These are phyloP conservation scores for Phialemoniopsis sp. DNA, from an alignment of 2,329 filamentous ascomycete genomes.

Conservation along the genomic window DNA sequence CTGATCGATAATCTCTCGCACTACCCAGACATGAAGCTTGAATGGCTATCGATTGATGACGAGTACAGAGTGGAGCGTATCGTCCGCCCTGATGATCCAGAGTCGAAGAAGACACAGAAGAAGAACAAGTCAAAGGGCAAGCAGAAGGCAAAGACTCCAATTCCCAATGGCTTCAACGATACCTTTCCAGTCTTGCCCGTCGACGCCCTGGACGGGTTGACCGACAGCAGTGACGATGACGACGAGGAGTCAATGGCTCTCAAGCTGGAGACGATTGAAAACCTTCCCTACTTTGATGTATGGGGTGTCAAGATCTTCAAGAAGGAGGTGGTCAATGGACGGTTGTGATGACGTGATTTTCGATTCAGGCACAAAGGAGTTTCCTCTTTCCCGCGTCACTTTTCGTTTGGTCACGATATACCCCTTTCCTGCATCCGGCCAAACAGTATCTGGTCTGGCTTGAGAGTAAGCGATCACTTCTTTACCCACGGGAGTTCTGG, in stretches of 20 bases:
- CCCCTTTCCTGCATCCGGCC: no score
- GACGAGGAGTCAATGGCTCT: slow-evolving; percentile 15
- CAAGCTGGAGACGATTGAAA: slow-evolving; percentile 33
- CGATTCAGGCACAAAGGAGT: not conserved
- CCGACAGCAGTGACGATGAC: slow-evolving; percentile 26
- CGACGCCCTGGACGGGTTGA: slow-evolving; percentile 12
- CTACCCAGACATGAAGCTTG: slow-evolving; percentile 48
- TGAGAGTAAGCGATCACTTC: no score
- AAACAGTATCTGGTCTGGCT: no score
- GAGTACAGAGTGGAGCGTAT: slow-evolving; percentile 44
- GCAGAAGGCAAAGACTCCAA: slow-evolving; percentile 22
- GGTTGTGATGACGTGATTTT: slow-evolving; percentile 24
- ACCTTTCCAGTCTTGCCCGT: slow-evolving; percentile 20
- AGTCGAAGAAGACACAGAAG: slow-evolving; percentile 19
- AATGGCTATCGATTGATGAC: slow-evolving; percentile 54
- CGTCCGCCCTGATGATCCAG: slow-evolving; percentile 30
- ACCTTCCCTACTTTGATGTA: slow-evolving; percentile 37
- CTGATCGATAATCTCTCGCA: slow-evolving; percentile 55
- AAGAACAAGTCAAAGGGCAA: slow-evolving; percentile 23
- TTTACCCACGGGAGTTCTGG: no score
- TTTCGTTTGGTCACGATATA: no score
- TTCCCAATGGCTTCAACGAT: slow-evolving; percentile 9
- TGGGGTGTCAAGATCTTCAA: slow-evolving; percentile 51
- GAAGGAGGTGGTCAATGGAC: slow-evolving; percentile 46
- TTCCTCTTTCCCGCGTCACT: no score